Evolutionary conservation across 1,139 yeast genomes (phyloP).

Genomic region (Saccharomycopsis hybrid): DNA sequence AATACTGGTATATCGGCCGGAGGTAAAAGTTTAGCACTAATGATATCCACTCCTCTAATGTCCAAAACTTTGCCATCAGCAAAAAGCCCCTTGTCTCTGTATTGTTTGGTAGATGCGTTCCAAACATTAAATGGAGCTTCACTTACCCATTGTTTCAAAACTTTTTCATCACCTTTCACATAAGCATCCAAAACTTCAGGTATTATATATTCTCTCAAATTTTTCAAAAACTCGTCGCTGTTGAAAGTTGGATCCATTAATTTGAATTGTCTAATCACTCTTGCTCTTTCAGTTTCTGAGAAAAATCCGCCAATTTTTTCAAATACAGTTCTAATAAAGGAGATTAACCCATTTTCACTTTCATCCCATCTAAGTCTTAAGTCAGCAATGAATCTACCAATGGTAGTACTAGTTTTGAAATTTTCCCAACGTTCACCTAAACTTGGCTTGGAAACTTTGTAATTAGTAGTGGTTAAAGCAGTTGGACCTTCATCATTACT

Average conservation of each 20-base stretch:
- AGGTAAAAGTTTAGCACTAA: slow-evolving; percentile 79
- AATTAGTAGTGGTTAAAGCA: slow-evolving; percentile 75
- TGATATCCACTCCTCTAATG: slow-evolving; percentile 91
- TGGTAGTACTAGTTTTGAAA: slow-evolving; percentile 59
- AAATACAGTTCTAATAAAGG: slow-evolving; percentile 70
- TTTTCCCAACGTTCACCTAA: slow-evolving; percentile 62
- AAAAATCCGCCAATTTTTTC: slow-evolving; percentile 83
- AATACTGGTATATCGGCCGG: slow-evolving; percentile 94
- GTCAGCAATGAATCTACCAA: slow-evolving; percentile 61
- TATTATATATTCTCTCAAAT: slow-evolving; percentile 84
- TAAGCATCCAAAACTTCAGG: slow-evolving; percentile 97
- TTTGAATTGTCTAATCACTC: slow-evolving; percentile 78
- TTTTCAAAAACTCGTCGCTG: slow-evolving; percentile 71
- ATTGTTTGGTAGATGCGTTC: slow-evolving; percentile 89
- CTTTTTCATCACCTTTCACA: slow-evolving; percentile 81
- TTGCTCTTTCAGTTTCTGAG: slow-evolving; percentile 94
- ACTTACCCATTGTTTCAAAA: slow-evolving; percentile 84
- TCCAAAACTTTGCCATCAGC: slow-evolving; percentile 91
- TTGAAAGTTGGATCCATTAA: slow-evolving; percentile 87
- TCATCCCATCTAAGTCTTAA: slow-evolving; percentile 83
- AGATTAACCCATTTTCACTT: slow-evolving; percentile 86
- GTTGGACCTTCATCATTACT: slow-evolving; percentile 86
- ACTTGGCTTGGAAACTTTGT: slow-evolving; percentile 67
- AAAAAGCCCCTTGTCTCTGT: slow-evolving; percentile 84
- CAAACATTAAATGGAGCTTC: slow-evolving; percentile 97